These are phyloP conservation scores for Allium fistulosum DNA, from an alignment of 106 monocot species.

Conservation along the genomic window DNA sequence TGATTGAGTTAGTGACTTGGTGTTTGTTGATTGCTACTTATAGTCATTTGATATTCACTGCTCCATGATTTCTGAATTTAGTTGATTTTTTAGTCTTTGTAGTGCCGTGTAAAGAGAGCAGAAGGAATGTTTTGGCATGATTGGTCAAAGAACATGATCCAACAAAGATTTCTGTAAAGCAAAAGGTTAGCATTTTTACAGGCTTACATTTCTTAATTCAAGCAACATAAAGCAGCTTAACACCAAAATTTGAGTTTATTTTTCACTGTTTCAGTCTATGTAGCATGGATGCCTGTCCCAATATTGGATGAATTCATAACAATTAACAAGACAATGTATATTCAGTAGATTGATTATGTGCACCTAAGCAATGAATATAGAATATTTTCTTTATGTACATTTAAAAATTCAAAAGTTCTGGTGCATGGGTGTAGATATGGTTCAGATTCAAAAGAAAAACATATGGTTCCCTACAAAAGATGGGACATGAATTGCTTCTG, in stretches of 20 bases:
- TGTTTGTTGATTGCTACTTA: too few relatives aligned
- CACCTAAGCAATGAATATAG: neutral
- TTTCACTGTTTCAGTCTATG: neutral
- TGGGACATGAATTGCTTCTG: constrained; percentile 11
- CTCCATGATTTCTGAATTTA: too few relatives aligned
- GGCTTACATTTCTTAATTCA: too few relatives aligned
- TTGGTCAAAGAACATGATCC: constrained; percentile 4
- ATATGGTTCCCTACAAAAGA: constrained; percentile 3
- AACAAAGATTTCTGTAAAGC: neutral
- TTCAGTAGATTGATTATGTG: too few relatives aligned
- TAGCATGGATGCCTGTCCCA: neutral
- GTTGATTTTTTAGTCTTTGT: constrained; percentile 5
- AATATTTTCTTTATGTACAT: neutral
- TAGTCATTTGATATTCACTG: too few relatives aligned
- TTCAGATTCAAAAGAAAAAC: constrained; percentile 4
- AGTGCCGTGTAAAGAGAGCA: constrained; percentile 8
- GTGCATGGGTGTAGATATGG: constrained; percentile 5
- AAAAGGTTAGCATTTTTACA: neutral
- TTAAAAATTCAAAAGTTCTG: neutral
- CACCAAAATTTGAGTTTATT: too few relatives aligned
- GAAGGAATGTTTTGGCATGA: constrained; percentile 1
- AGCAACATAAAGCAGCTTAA: too few relatives aligned
- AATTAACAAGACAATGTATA: neutral
- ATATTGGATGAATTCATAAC: neutral
- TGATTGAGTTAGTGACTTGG: too few relatives aligned